Base-by-base conservation (phyloP, 306 rosid genomes). In the Prinsepia uniflora region DNA sequence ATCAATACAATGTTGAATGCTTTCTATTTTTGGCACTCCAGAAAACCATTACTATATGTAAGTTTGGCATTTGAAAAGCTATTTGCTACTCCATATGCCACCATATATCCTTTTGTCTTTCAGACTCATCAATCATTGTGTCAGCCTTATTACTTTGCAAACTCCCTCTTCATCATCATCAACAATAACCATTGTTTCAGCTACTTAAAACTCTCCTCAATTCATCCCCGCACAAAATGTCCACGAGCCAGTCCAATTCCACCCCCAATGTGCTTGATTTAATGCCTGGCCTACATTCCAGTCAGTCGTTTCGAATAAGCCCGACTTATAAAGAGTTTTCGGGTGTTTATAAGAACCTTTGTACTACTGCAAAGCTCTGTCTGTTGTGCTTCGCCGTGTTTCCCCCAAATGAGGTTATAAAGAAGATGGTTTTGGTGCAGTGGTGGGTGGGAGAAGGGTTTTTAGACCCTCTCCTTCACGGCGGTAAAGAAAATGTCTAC, bases 371-470 rank as follows among this genome's bases (percentile, higher is more conserved):
- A 34, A 39, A 68, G 72, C 18, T 43, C 4, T 81, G 84, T 5
- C 69, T 81, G 55, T 6, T 77, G 62, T 63, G 68, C 63, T 81
- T 81, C 9, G 56, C 79, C 0, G 47, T 22, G 19, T 72, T 81
- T 73, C 76, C 71, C 5, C 79, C n/a, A 9, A 77, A 81, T 48
- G 79, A 53, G 36, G 73, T 72, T 44, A 22, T 81, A 39, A 81
- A 68, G 79, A 77, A 69, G 76, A 71, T 66, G 43, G 42, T 70
- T 43, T 44, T 81, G 54, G 46, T 77, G 10, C 45, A 73, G 43
- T 77, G 81, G 81, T 77, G 84, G 84, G 50, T 81, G 17, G 81
- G 81, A 69, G 81, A 81, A 68, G 73, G 43, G 6, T 5, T 63
- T 0, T 4, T 81, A 7, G n/a, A 58, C 17, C 20, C 63, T 65